Percentiles rank a stretch among this genome's conserved stretches.
Conservation (phyloP, 2,329 filamentous ascomycete species). For the Blastomyces silverae region DNA sequence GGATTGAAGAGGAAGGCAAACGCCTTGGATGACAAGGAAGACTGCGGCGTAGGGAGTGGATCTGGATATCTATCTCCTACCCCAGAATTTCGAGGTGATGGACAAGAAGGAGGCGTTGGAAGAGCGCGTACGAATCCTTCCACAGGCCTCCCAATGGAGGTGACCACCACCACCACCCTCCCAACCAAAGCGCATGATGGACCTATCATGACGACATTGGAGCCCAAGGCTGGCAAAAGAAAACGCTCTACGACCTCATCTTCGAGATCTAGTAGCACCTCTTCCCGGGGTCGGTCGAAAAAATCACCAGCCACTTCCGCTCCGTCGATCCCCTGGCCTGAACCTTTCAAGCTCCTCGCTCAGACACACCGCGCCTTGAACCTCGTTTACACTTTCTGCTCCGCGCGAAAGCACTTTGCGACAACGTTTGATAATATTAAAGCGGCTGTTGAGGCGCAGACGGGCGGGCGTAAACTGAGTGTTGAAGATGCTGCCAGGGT, state of each 20-base stretch:
- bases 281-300: constrained; percentile 15
- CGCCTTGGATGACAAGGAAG: constrained; percentile 9
- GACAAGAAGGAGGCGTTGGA: not conserved
- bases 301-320: constrained; percentile 23
- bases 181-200: constrained; percentile 16
- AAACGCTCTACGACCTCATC: constrained; percentile 3
- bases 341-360: constrained; percentile 63
- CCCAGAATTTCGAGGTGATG: too few relatives aligned
- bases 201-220: not conserved
- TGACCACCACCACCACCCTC: not conserved
- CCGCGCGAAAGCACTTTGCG: constrained; percentile 80
- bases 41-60: not conserved
- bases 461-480: constrained; percentile 56
- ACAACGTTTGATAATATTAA: constrained; percentile 89
- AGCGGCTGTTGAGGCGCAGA: constrained; percentile 75
- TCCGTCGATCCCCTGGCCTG: constrained; percentile 60
- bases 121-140: not conserved
- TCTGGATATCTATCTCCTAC: not conserved
- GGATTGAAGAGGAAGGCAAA: constrained; percentile 18
- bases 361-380: constrained; percentile 80
- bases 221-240: constrained; percentile 4
- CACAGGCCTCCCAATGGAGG: not conserved
- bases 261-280: constrained; percentile 11
- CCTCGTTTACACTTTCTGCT: constrained; percentile 90
- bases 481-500: constrained; percentile 78